Base-by-base conservation (phyloP, 352 stramenopile species). In the Aphanomyces astaci region DNA sequence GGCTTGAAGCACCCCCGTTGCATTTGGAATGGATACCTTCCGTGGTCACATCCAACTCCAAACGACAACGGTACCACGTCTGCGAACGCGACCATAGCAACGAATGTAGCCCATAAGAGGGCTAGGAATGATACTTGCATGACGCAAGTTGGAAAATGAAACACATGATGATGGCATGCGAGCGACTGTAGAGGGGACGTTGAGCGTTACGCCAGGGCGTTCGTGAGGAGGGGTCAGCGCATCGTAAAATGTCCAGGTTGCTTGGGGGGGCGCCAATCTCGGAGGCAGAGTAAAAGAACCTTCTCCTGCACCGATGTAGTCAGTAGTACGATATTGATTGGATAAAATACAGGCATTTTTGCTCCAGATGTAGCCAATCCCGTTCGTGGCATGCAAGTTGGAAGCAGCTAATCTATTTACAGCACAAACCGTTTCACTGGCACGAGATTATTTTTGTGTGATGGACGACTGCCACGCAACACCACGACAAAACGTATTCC, bases 111-210 rank as follows among this genome's bases (percentile, higher is more conserved):
- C 45, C 9, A 5, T 25, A 39, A 15, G 5, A 32, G 4, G 24
- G 30, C 51, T 13, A 10, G 13, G 24, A 32, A 32, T 0, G 13
- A 36, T 22, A 40, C 13, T 39, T 59, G 51, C 51, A 59, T 59
- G 51, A 19, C 22, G 48, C 27, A 25, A 55, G 48, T 55, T 55
- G 48, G 48, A 55, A 55, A 55, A 55, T 55, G 48, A n/a, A n/a
- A n/a, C n/a, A n/a, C n/a, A n/a, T n/a, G n/a, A n/a, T n/a, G n/a
- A n/a, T n/a, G n/a, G n/a, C n/a, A n/a, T n/a, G n/a, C n/a, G n/a
- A n/a, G n/a, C n/a, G n/a, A n/a, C n/a, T n/a, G n/a, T n/a, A n/a
- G n/a, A n/a, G n/a, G 7, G 36, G 36, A 43, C 36, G 36, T 43
- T 7, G 36, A 43, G 15, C 15, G 36, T 43, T 43, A 43, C 36